Conservation (phyloP, 2,329 filamentous ascomycete species). For the Colletotrichum ledebouriae region DNA sequence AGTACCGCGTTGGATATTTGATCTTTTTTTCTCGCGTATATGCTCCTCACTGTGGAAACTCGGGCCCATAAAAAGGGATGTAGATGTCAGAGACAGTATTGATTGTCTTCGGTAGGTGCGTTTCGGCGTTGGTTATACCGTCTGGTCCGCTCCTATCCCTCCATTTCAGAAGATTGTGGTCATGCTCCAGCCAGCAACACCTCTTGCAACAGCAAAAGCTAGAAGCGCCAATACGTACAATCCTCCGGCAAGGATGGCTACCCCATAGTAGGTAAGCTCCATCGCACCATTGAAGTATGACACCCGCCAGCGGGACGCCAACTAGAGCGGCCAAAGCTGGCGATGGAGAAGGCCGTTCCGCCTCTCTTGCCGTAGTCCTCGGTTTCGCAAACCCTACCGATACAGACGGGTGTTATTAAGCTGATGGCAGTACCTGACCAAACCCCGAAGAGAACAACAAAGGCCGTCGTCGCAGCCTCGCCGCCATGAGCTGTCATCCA, state of each 20-base stretch:
- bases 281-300: constrained; percentile 59
- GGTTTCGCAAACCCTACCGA: constrained; percentile 77
- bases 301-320: constrained; percentile 70
- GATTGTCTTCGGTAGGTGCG: too few species aligned
- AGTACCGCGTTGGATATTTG: too few species aligned
- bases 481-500: constrained; percentile 69
- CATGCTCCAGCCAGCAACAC: constrained; percentile 40
- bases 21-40: too few species aligned
- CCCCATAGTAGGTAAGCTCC: constrained; percentile 62
- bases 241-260: constrained; percentile 66
- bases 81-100: too few species aligned
- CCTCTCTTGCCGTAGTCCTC: constrained; percentile 78
- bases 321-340: constrained; percentile 70
- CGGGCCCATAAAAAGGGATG: too few species aligned
- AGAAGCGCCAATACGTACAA: constrained; percentile 61
- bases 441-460: constrained; percentile 77
- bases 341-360: constrained; percentile 77
- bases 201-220: constrained; percentile 44
- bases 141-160: too few species aligned
- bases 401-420: constrained; percentile 79
- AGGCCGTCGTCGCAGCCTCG: constrained; percentile 68
- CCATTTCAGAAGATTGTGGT: background rate
- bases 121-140: too few species aligned
- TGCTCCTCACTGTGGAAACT: too few species aligned
- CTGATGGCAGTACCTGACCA: constrained; percentile 78